Percentiles rank a stretch among this genome's conserved stretches.
Evolutionary conservation across 2,329 filamentous ascomycete species (phyloP).

Genomic region (Pleochaeta shiraiana): DNA sequence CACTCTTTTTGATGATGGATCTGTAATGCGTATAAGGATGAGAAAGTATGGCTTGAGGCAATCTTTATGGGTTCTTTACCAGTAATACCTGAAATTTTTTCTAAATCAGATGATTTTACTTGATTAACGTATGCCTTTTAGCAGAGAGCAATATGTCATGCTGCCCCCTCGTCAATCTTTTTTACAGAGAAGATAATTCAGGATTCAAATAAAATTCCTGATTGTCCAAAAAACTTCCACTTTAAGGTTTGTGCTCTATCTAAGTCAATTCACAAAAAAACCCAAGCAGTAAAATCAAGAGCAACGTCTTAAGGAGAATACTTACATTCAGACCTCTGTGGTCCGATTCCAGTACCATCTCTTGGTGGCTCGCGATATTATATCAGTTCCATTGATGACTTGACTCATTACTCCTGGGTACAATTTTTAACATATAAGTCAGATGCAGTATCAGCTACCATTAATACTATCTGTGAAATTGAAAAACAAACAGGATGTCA

Average conservation of each 20-base stretch:
- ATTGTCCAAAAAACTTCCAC: not conserved
- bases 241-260: not conserved
- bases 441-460: not conserved
- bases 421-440: not conserved
- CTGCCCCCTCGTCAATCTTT: not conserved
- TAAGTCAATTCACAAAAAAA: not conserved
- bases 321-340: not conserved
- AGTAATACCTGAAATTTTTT: not conserved
- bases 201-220: not conserved
- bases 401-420: not conserved
- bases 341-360: not conserved
- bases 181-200: not conserved
- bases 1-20: not conserved
- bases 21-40: not conserved
- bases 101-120: not conserved
- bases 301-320: not conserved
- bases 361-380: not conserved
- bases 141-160: not conserved
- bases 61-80: not conserved
- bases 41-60: not conserved
- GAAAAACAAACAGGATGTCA: not conserved
- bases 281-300: not conserved
- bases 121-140: not conserved
- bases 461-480: not conserved
- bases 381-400: not conserved